Evolutionary conservation across 1,284 basidiomycete genomes (phyloP).

Genomic region (Fomitopsis pinicola): DNA sequence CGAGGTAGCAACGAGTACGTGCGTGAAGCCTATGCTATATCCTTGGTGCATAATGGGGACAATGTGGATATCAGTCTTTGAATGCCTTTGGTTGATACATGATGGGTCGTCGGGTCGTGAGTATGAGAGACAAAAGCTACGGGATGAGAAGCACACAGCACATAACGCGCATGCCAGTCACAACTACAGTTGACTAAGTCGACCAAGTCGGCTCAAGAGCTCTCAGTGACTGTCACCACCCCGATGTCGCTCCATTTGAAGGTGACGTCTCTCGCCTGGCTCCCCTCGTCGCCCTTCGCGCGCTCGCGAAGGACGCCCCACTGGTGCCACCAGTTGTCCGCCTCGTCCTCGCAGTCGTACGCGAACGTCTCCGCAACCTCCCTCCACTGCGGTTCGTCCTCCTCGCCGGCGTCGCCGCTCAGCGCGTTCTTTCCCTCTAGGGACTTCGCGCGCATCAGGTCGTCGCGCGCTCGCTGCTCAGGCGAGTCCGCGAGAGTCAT

Average conservation of each 20-base stretch:
- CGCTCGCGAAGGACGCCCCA: constrained; percentile 33
- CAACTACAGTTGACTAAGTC: no score
- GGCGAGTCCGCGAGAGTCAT: constrained; percentile 15
- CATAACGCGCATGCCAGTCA: no score
- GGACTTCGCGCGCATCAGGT: constrained; percentile 33
- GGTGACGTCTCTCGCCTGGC: neutral
- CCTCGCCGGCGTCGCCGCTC: constrained; percentile 21
- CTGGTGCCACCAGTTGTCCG: constrained; percentile 35
- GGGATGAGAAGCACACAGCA: no score
- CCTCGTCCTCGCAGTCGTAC: constrained; percentile 34
- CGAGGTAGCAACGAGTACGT: neutral
- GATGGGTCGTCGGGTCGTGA: no score
- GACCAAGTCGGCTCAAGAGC: no score
- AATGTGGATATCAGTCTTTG: no score
- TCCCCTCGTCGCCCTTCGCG: constrained; percentile 8
- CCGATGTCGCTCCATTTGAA: constrained; percentile 1
- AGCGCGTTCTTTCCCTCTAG: constrained; percentile 35
- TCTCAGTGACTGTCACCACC: neutral
- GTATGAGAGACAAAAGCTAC: no score
- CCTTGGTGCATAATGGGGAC: no score
- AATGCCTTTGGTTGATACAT: no score
- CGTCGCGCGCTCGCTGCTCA: constrained; percentile 38
- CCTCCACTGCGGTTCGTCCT: constrained; percentile 24
- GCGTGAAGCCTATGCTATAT: neutral
- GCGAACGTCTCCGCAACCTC: constrained; percentile 26